Evolutionary conservation across 352 stramenopile species (phyloP).

Genomic region (Pythium sukuiense): DNA sequence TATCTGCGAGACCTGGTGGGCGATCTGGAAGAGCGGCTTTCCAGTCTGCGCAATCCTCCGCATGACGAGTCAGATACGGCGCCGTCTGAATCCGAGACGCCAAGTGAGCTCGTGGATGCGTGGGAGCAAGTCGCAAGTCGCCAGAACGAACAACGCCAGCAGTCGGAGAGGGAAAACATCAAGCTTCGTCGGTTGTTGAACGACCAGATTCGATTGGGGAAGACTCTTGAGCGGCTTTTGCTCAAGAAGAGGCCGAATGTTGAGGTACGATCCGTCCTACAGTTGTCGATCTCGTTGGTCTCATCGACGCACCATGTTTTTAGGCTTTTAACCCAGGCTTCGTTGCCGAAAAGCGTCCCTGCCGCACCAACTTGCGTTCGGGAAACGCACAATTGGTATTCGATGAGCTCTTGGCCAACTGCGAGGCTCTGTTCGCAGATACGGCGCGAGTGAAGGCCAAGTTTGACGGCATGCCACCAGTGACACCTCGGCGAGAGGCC

Average conservation of each 20-base stretch:
- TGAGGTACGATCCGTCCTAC: not conserved
- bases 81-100: not conserved
- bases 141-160: constrained; percentile 19
- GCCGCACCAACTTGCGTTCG: not conserved
- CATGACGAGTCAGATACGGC: not conserved
- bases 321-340: not conserved
- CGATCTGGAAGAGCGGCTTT: constrained; percentile 7
- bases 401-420: not conserved
- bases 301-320: not conserved
- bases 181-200: constrained; percentile 14
- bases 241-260: constrained; percentile 14
- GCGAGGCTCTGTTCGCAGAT: not conserved
- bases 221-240: constrained; percentile 19
- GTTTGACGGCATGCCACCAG: not conserved
- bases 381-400: not conserved
- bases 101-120: constrained; percentile 5
- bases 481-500: not conserved
- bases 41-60: not conserved
- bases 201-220: constrained; percentile 23
- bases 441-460: not conserved
- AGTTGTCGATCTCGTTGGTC: not conserved
- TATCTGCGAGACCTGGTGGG: constrained; percentile 14
- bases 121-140: constrained; percentile 17
- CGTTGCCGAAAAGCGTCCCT: not conserved
- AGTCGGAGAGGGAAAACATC: constrained; percentile 16